Base-by-base conservation (phyloP, 495 filamentous ascomycete genomes). In the Penicillium malachiteum region DNA sequence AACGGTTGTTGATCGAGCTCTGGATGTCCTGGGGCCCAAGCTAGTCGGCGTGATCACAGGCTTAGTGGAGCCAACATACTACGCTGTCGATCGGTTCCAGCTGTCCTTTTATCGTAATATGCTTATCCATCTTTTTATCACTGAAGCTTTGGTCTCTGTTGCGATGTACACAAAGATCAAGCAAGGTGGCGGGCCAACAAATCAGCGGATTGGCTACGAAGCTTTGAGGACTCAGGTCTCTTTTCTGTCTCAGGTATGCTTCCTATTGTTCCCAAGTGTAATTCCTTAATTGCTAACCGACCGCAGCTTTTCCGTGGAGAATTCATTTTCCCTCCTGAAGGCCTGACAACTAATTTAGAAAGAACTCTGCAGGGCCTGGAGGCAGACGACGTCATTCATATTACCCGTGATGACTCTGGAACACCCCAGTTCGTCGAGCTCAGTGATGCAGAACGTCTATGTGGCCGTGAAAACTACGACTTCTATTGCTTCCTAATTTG, bases 401-500 rank as follows among this genome's bases (percentile, higher is more conserved):
- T 96, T 21, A 82, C 83, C 7, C 78, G 85, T 8, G 78, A 85
- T 48, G 64, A 78, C 17, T 64, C 78, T 5, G 79, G 77, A 0
- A 72, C 73, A 0, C 84, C 92, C 10, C 70, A 73, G 1, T 86
- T 76, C 40, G 73, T 96, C 10, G 89, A 88, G 13, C 76, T 97
- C n/a, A 84, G 86, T 7, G 83, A 87, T 13, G 66, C 78, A 2
- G 93, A 98, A 69, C 80, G 92, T 17, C 74, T 78, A 3, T 84
- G 80, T 35, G 94, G 93, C 3, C 77, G 93, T 18, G 93, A 97
- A 66, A 96, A 96, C 63, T 97, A 87, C 66, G 94, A 97, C 63
- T 98, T 97, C 70, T 97, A 98, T 72, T 96, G 92, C 71, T 97
- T 97, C 78, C 71, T 97, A 17, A 91, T 97, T 57, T 97, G 94